phyloP scores from a whole-genome alignment of 2,329 filamentous ascomycete genomes.

The Zymoseptoria passerinii region DNA sequence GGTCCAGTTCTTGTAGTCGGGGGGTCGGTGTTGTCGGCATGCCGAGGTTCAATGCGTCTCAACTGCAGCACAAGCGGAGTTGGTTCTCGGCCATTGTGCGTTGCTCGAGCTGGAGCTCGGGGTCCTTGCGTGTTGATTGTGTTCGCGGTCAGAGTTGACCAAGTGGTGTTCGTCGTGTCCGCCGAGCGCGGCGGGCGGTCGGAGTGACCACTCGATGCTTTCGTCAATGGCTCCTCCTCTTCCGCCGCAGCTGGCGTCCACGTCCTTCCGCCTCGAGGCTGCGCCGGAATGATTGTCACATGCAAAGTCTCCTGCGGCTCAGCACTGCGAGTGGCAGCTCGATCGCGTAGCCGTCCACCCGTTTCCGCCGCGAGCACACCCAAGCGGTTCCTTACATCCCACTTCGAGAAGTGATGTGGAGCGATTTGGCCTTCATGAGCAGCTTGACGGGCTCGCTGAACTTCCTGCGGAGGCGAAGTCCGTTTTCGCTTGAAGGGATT shows the following conservation, averaged over 20 bases:
- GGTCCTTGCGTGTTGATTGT: slow-evolving; percentile 1
- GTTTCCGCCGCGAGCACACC: slow-evolving; percentile 43
- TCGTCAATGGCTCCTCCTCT: slow-evolving; percentile 3
- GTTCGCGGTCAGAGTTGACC: slow-evolving; percentile 11
- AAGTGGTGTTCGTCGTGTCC: slow-evolving; percentile 3
- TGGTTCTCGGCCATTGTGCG: background rate
- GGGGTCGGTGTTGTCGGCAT: background rate
- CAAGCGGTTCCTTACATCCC: slow-evolving; percentile 38
- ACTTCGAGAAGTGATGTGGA: slow-evolving; percentile 37
- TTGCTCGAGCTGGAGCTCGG: slow-evolving; percentile 1
- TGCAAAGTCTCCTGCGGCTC: slow-evolving; percentile 40
- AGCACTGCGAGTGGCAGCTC: slow-evolving; percentile 27
- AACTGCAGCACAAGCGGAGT: background rate
- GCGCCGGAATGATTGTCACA: slow-evolving; percentile 54
- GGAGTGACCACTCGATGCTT: slow-evolving; percentile 2
- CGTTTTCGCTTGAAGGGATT: slow-evolving; percentile 53
- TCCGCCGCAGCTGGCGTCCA: slow-evolving; percentile 40
- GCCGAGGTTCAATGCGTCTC: background rate
- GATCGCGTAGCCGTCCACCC: slow-evolving; percentile 37
- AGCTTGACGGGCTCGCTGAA: slow-evolving; percentile 42
- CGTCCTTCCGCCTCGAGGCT: slow-evolving; percentile 45
- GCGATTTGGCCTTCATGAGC: slow-evolving; percentile 20
- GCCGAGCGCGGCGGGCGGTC: slow-evolving; percentile 6
- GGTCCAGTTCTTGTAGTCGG: slow-evolving; percentile 10
- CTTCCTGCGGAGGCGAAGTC: slow-evolving; percentile 51